Evolutionary conservation across 106 monocot genomes (phyloP).

Genomic region (Cymbidium sinense): DNA sequence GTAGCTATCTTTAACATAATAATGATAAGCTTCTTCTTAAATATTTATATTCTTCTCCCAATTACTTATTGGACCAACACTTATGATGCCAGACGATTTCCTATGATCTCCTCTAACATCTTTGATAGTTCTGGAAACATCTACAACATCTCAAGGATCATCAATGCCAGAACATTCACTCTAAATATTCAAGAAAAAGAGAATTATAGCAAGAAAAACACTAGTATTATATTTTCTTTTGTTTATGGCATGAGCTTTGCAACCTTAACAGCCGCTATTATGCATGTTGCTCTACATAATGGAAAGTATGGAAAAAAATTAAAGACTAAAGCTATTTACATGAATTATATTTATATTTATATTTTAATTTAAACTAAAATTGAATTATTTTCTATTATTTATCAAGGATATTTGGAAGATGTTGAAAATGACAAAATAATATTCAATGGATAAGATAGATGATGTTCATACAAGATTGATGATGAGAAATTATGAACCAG

Average conservation of each 20-base stretch:
- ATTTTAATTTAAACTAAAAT: neutral
- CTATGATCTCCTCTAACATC: constrained; percentile 27
- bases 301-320: constrained; percentile 20
- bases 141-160: constrained; percentile 29
- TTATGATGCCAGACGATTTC: constrained; percentile 29
- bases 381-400: neutral
- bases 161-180: constrained; percentile 14
- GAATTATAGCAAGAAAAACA: constrained; percentile 12
- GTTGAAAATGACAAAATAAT: neutral
- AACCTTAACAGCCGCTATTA: constrained; percentile 11
- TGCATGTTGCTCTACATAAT: constrained; percentile 25
- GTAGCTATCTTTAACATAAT: constrained; percentile 27
- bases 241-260: constrained; percentile 28
- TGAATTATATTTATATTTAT: too few species aligned
- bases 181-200: constrained; percentile 16
- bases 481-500: constrained; percentile 36
- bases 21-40: constrained; percentile 18
- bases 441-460: neutral
- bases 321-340: neutral
- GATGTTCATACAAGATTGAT: constrained; percentile 52
- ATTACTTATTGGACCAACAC: constrained; percentile 23
- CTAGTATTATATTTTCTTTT: constrained; percentile 15
- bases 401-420: constrained; percentile 14
- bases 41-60: constrained; percentile 25
- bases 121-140: constrained; percentile 17